These are phyloP conservation scores for Erythrophleum fordii DNA, from an alignment of 306 rosid genomes.

Conservation along the genomic window DNA sequence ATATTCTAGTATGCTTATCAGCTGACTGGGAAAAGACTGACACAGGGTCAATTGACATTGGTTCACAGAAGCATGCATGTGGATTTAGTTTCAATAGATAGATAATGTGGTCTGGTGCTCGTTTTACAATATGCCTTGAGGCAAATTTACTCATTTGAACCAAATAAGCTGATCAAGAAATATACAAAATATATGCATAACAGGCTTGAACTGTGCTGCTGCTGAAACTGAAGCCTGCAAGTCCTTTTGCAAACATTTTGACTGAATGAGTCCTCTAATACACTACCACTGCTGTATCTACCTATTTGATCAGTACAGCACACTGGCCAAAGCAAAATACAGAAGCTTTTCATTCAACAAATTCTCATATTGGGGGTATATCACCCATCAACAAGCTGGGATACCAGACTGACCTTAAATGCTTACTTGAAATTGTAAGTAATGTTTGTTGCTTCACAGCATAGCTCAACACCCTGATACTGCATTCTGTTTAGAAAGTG, in stretches of 20 bases:
- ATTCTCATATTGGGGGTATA: neutral
- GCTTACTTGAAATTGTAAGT: slow-evolving; percentile 36
- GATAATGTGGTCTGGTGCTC: slow-evolving; percentile 16
- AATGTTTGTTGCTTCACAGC: slow-evolving; percentile 33
- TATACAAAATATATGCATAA: slow-evolving; percentile 28
- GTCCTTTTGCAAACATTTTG: slow-evolving; percentile 18
- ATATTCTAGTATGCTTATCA: neutral
- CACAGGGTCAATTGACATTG: slow-evolving; percentile 21
- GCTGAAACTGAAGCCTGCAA: slow-evolving; percentile 29
- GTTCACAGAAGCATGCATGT: slow-evolving; percentile 26
- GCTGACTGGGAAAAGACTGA: slow-evolving; percentile 12
- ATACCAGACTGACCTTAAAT: slow-evolving; percentile 19
- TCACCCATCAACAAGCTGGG: neutral
- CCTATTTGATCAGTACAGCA: neutral
- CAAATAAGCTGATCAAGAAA: slow-evolving; percentile 29
- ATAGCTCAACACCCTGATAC: slow-evolving; percentile 38
- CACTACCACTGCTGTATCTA: slow-evolving; percentile 18
- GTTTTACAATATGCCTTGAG: slow-evolving; percentile 2
- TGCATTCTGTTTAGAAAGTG: slow-evolving; percentile 48
- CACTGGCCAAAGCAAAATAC: slow-evolving; percentile 11
- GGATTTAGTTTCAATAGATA: slow-evolving; percentile 17
- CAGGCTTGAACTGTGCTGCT: slow-evolving; percentile 29
- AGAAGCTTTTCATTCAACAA: slow-evolving; percentile 32
- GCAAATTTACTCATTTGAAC: slow-evolving; percentile 28
- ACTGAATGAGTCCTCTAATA: slow-evolving; percentile 19